phyloP scores from a whole-genome alignment of 495 filamentous ascomycete species.

The Tuber calosporum region DNA sequence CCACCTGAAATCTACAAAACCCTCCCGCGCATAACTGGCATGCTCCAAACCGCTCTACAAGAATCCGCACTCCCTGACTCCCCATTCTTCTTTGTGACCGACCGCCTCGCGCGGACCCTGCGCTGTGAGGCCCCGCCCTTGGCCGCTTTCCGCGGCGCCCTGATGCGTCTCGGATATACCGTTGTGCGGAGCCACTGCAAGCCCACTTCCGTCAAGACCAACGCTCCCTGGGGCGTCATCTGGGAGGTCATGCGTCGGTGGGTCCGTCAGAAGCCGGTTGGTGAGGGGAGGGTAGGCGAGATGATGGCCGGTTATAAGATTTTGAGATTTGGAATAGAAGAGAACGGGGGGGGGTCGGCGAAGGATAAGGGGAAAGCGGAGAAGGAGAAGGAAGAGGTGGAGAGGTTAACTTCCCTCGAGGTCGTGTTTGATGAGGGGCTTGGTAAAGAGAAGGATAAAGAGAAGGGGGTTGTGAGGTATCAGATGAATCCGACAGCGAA shows the following conservation, averaged over 20 bases:
- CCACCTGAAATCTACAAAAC: conserved; percentile 66
- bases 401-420: conserved; percentile 47
- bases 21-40: conserved; percentile 71
- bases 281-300: conserved; percentile 58
- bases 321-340: conserved; percentile 54
- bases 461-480: conserved; percentile 66
- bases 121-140: conserved; percentile 69
- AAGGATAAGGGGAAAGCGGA: conserved; percentile 59
- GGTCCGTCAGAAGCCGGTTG: conserved; percentile 50
- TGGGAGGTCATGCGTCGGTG: conserved; percentile 96
- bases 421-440: conserved; percentile 77
- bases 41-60: conserved; percentile 80
- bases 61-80: conserved; percentile 49
- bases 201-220: conserved; percentile 78
- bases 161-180: conserved; percentile 70
- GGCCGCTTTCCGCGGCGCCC: conserved; percentile 66
- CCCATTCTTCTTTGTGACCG: conserved; percentile 83
- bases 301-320: conserved; percentile 64
- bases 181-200: conserved; percentile 78
- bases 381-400: conserved; percentile 51
- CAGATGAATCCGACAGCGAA: conserved; percentile 81
- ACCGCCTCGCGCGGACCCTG: conserved; percentile 60
- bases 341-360: conserved; percentile 42
- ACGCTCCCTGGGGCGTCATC: conserved; percentile 77
- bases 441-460: conserved; percentile 56